Percentiles rank a stretch among this genome's conserved stretches.
Conservation (phyloP, 1,139 yeast genomes). For the Petasospora rhodanensis region DNA sequence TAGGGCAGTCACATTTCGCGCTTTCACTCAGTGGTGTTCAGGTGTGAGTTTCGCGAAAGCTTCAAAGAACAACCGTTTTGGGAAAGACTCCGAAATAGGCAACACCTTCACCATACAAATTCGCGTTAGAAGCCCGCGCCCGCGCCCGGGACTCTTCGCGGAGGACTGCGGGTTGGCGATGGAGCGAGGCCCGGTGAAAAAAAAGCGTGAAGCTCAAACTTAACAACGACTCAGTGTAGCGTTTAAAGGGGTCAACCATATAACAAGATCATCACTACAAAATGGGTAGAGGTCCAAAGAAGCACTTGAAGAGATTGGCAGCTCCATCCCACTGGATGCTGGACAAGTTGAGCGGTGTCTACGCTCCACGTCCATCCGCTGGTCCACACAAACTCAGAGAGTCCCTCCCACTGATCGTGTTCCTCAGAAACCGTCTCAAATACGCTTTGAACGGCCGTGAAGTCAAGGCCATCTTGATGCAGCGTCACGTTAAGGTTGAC, state of each 20-base stretch:
- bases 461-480: constrained; percentile 98
- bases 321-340: constrained; percentile 99
- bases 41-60: constrained; percentile 1
- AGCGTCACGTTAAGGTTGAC: constrained; percentile 98
- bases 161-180: not conserved
- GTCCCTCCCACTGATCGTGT: constrained; percentile 95
- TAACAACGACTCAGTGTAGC: not conserved
- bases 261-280: constrained; percentile 34
- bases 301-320: constrained; percentile 91
- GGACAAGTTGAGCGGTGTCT: constrained; percentile 99
- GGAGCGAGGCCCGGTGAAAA: not conserved
- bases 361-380: constrained; percentile 99
- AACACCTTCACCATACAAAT: not conserved
- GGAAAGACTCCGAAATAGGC: constrained; percentile 1
- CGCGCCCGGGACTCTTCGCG: no score
- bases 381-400: constrained; percentile 99
- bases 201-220: not conserved
- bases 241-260: not conserved
- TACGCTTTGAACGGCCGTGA: constrained; percentile 99
- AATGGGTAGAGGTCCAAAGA: constrained; percentile 59
- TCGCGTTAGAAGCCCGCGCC: constrained; percentile 6
- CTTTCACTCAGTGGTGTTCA: constrained; percentile 2
- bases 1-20: constrained; percentile 1
- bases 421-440: constrained; percentile 99
- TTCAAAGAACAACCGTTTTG: not conserved